phyloP scores from a whole-genome alignment of 2,329 filamentous ascomycete species.

The Fusarium caatingaense region DNA sequence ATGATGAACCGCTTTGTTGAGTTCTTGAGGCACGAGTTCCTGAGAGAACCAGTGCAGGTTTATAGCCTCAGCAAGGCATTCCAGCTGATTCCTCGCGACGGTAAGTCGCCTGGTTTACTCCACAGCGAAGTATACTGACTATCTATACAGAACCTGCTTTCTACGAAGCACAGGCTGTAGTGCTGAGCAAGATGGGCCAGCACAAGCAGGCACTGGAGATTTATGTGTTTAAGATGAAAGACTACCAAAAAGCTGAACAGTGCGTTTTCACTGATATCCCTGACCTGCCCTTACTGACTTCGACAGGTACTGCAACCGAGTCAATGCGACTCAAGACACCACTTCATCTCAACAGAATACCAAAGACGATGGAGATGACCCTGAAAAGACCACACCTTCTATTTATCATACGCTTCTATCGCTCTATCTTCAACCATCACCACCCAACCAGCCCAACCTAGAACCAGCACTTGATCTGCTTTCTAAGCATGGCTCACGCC shows the following conservation, averaged over 20 bases:
- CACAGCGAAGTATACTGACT: constrained; percentile 17
- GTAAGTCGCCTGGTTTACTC: constrained; percentile 59
- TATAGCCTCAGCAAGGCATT: constrained; percentile 87
- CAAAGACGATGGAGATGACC: constrained; percentile 50
- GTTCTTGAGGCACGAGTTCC: constrained; percentile 79
- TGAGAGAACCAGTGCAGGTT: constrained; percentile 76
- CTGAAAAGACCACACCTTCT: constrained; percentile 71
- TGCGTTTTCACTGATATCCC: constrained; percentile 57
- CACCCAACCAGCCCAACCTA: constrained; percentile 77
- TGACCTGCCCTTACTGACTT: constrained; percentile 33
- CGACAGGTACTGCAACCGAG: constrained; percentile 84
- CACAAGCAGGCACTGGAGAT: constrained; percentile 97
- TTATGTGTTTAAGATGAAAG: constrained; percentile 92
- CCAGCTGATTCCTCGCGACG: constrained; percentile 80
- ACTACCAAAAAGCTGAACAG: constrained; percentile 93
- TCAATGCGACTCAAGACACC: constrained; percentile 72
- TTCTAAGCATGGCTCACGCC: constrained; percentile 90
- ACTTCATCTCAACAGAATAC: constrained; percentile 50
- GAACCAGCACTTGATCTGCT: constrained; percentile 85
- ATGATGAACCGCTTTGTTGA: constrained; percentile 75
- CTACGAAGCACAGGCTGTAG: constrained; percentile 88
- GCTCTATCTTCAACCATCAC: constrained; percentile 85
- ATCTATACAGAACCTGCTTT: constrained; percentile 77
- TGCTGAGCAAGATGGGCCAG: constrained; percentile 93
- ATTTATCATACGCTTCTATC: constrained; percentile 94